These are phyloP conservation scores for Micromonas commoda DNA, from an alignment of 139 green algal genomes.

Conservation along the genomic window DNA sequence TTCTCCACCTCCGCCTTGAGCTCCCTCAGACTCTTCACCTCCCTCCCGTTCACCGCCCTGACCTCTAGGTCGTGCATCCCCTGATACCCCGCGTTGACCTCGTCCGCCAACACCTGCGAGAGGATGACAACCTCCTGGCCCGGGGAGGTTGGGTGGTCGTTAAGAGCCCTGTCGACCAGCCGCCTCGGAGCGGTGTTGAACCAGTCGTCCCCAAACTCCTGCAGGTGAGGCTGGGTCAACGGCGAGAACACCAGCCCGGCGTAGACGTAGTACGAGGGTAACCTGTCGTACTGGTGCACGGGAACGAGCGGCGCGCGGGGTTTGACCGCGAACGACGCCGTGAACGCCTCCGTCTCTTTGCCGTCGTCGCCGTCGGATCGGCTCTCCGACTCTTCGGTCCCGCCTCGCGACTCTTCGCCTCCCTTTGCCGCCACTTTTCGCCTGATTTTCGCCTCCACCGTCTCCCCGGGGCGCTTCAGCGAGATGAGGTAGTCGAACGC, in stretches of 20 bases:
- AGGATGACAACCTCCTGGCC: slow-evolving; percentile 47
- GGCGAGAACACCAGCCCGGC: slow-evolving; percentile 59
- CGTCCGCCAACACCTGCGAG: slow-evolving; percentile 40
- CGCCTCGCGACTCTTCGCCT: too few species aligned
- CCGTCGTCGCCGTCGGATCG: background rate
- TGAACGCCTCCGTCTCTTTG: background rate
- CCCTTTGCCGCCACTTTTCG: too few species aligned
- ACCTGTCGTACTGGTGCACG: slow-evolving; percentile 54
- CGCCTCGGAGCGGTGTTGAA: slow-evolving; percentile 40
- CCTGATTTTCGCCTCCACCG: slow-evolving; percentile 37
- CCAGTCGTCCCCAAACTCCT: slow-evolving; percentile 65
- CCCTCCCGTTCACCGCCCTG: background rate
- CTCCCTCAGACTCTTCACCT: background rate
- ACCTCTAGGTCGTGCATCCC: slow-evolving; percentile 42
- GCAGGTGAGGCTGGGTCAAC: slow-evolving; percentile 56
- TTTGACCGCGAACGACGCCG: slow-evolving; percentile 16
- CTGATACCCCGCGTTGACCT: slow-evolving; percentile 45
- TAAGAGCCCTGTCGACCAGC: slow-evolving; percentile 57
- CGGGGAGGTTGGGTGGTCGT: slow-evolving; percentile 40
- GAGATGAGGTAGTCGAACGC: slow-evolving; percentile 63
- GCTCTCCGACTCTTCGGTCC: background rate
- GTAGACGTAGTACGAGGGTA: slow-evolving; percentile 55
- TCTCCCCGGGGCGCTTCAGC: slow-evolving; percentile 38
- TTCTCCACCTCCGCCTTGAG: background rate
- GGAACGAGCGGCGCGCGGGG: slow-evolving; percentile 56